Evolutionary conservation across 2,329 filamentous ascomycete species (phyloP).

Genomic region (Colletotrichum orbiculare): DNA sequence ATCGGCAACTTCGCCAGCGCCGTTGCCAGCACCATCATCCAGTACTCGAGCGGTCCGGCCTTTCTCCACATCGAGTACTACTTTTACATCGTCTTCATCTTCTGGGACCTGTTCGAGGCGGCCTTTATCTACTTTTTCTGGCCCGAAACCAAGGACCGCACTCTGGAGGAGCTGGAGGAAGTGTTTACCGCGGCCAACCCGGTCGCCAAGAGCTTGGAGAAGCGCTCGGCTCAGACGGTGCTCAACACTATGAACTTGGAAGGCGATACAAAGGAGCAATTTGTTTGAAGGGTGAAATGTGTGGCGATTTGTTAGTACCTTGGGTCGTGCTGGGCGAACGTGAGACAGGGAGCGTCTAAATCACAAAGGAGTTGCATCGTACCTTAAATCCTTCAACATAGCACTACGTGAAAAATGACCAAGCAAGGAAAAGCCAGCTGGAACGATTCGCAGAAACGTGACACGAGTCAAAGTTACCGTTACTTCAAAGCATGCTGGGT

Average conservation of each 20-base stretch:
- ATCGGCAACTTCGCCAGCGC: slow-evolving; percentile 55
- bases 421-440: too few species aligned
- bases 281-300: too few species aligned
- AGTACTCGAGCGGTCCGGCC: slow-evolving; percentile 56
- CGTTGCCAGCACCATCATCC: slow-evolving; percentile 51
- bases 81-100: slow-evolving; percentile 58
- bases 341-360: too few species aligned
- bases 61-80: slow-evolving; percentile 56
- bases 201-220: slow-evolving; percentile 54
- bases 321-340: too few species aligned
- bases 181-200: slow-evolving; percentile 60
- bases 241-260: slow-evolving; percentile 40
- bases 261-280: slow-evolving; percentile 35
- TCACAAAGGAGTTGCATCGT: too few species aligned
- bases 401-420: too few species aligned
- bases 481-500: too few species aligned
- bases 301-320: too few species aligned
- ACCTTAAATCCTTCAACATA: too few species aligned
- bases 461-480: too few species aligned
- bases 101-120: slow-evolving; percentile 56
- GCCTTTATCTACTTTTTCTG: slow-evolving; percentile 62
- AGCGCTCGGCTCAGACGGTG: slow-evolving; percentile 55
- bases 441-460: too few species aligned
- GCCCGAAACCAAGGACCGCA: slow-evolving; percentile 58
- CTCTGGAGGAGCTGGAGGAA: slow-evolving; percentile 64